Base-by-base conservation (phyloP, 805 yeast genomes). In the Yamadazyma paraphyllophila region DNA sequence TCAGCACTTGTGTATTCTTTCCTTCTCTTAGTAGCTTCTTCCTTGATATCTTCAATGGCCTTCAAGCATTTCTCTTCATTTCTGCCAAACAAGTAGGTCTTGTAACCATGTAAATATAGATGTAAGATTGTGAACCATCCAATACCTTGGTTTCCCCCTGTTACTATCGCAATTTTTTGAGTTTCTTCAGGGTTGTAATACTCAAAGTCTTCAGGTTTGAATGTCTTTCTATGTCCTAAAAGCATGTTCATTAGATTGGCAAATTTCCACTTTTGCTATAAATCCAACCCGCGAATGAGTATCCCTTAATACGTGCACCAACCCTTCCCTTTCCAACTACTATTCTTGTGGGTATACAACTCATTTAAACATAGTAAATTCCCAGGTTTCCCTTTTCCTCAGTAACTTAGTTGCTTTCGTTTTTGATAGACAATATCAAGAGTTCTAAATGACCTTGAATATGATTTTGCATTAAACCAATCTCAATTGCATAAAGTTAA, bases 111-210 rank as follows among this genome's bases (percentile, higher is more conserved):
- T 20, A 69, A 55, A 49, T 65, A 68, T 20, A 71, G 59, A 50
- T 69, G 73, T 27, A 70, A 52, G 6, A 57, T 66, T 1, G 73
- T 69, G 50, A 51, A 69, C 65, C 64, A 70, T 10, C 76, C 76
- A 39, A 71, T 62, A 7, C 76, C 76, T 5, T 66, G 59, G 39
- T 65, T 66, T 10, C 70, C 75, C 4, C 74, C 76, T 4, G 76
- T 70, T 10, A 71, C 57, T 6, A 66, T 52, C 1, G 60, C 73
- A 4, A 63, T 68, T 33, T 64, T 50, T 7, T 61, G 52, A 10
- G 62, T 61, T 4, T 24, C 43, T 12, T 37, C 33, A 0, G 71
- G 72, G 32, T 67, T 49, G 33, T 51, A 54, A 49, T 61, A 71
- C 12, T 31, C 30, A 11, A 41, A 47, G 8, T 41, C 32, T 17